phyloP scores from a whole-genome alignment of 352 stramenopile genomes.

The Globisporangium cederbergense region DNA sequence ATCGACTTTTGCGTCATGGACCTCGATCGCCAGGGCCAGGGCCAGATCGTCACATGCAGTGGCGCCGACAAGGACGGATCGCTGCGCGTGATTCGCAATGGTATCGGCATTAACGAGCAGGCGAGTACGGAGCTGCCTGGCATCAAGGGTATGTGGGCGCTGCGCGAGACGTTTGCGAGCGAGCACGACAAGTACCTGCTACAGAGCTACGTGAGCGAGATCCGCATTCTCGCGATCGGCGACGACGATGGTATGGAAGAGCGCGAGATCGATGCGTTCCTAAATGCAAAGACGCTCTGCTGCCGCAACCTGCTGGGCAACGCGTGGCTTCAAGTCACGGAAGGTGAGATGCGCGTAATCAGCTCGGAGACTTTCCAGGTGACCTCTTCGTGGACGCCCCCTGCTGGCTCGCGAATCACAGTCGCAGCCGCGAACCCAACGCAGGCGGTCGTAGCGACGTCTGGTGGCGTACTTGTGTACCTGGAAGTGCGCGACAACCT shows the following conservation, averaged over 20 bases:
- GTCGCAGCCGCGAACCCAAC: slow-evolving; percentile 85
- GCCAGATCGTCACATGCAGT: slow-evolving; percentile 96
- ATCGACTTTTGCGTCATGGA: slow-evolving; percentile 98
- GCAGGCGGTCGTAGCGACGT: slow-evolving; percentile 91
- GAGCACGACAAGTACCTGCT: slow-evolving; percentile 95
- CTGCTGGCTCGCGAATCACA: slow-evolving; percentile 62
- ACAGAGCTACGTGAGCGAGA: slow-evolving; percentile 95
- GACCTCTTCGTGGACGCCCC: slow-evolving; percentile 78
- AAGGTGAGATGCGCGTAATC: slow-evolving; percentile 89
- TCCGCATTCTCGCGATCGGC: slow-evolving; percentile 93
- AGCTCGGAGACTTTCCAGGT: slow-evolving; percentile 58
- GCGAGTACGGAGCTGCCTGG: slow-evolving; percentile 93
- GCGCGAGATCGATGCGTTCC: slow-evolving; percentile 84
- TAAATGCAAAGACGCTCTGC: slow-evolving; percentile 89
- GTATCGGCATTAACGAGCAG: slow-evolving; percentile 98
- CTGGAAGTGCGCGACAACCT: slow-evolving; percentile 69
- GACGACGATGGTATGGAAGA: slow-evolving; percentile 91
- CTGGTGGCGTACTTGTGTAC: slow-evolving; percentile 89
- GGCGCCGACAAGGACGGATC: slow-evolving; percentile 95
- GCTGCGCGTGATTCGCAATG: slow-evolving; percentile 97
- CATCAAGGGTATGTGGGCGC: slow-evolving; percentile 98
- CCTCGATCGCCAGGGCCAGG: slow-evolving; percentile 91
- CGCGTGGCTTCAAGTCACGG: slow-evolving; percentile 93
- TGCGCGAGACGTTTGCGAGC: slow-evolving; percentile 84
- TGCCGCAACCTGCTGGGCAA: slow-evolving; percentile 91